Conservation (phyloP, 805 yeast species). For the Candida silvicultrix region DNA sequence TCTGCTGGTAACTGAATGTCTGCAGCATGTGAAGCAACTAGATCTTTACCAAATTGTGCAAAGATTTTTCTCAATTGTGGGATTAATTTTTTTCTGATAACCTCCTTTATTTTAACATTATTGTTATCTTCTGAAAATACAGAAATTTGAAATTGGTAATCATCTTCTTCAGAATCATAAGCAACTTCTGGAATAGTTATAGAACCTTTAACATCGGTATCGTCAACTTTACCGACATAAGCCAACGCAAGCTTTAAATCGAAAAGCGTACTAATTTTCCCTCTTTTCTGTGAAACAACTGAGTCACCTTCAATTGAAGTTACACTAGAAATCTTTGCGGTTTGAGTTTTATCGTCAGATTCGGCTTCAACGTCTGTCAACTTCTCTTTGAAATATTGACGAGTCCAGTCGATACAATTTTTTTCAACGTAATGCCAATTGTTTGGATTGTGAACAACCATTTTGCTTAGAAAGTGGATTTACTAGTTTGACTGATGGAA, state of each 20-base stretch:
- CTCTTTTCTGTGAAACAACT: constrained; percentile 95
- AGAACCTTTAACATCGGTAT: constrained; percentile 53
- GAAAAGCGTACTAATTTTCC: constrained; percentile 87
- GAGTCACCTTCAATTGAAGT: constrained; percentile 82
- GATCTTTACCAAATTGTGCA: constrained; percentile 65
- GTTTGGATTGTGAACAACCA: constrained; percentile 96
- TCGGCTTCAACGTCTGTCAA: constrained; percentile 40
- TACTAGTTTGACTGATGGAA: too few relatives aligned
- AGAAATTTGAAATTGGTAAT: constrained; percentile 76
- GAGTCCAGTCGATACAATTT: constrained; percentile 91
- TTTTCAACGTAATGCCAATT: constrained; percentile 99
- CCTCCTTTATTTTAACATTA: constrained; percentile 43
- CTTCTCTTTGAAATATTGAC: constrained; percentile 60
- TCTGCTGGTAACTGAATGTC: constrained; percentile 81
- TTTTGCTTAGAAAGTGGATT: too few relatives aligned
- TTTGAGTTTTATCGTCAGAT: constrained; percentile 18
- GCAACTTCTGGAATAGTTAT: constrained; percentile 88
- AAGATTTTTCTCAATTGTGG: constrained; percentile 65
- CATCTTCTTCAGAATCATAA: constrained; percentile 82
- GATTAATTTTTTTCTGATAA: constrained; percentile 44
- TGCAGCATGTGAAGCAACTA: constrained; percentile 68
- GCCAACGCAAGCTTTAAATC: constrained; percentile 66
- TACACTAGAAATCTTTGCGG: constrained; percentile 28
- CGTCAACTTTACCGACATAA: constrained; percentile 43
- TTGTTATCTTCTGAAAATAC: constrained; percentile 52